phyloP scores from a whole-genome alignment of 345 rosid genomes.

The Zanthoxylum bungeanum region DNA sequence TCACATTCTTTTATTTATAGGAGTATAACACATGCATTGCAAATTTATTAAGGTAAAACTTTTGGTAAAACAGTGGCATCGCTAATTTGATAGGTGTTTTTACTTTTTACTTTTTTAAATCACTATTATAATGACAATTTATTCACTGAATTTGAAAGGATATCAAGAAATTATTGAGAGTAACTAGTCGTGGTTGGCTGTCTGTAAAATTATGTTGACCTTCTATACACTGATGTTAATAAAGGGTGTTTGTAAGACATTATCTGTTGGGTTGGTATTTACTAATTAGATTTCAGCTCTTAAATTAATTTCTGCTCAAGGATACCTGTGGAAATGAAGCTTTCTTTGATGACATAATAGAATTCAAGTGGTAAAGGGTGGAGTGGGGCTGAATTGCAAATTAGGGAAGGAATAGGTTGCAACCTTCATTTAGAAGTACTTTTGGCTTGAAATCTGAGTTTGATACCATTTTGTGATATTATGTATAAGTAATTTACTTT shows the following conservation, averaged over 20 bases:
- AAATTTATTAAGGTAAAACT: background rate
- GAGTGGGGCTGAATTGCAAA: background rate
- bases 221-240: background rate
- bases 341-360: background rate
- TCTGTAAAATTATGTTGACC: background rate
- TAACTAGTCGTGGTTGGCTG: background rate
- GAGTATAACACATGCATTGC: background rate
- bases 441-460: background rate
- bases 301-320: background rate
- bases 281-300: background rate
- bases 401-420: background rate
- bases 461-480: background rate
- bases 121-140: background rate
- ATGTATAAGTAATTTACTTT: background rate
- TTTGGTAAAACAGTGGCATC: background rate
- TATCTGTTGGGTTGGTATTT: background rate
- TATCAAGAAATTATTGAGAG: conserved; percentile 1
- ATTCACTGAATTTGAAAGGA: background rate
- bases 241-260: background rate
- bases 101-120: background rate
- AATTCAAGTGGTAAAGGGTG: background rate
- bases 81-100: background rate
- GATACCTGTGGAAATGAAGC: background rate
- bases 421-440: background rate
- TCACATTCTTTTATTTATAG: background rate